Evolutionary conservation across 192 early-diverging fungal genomes (phyloP), one percentile per base, ranked within the genome.

Genomic region (Backusella circina): DNA sequence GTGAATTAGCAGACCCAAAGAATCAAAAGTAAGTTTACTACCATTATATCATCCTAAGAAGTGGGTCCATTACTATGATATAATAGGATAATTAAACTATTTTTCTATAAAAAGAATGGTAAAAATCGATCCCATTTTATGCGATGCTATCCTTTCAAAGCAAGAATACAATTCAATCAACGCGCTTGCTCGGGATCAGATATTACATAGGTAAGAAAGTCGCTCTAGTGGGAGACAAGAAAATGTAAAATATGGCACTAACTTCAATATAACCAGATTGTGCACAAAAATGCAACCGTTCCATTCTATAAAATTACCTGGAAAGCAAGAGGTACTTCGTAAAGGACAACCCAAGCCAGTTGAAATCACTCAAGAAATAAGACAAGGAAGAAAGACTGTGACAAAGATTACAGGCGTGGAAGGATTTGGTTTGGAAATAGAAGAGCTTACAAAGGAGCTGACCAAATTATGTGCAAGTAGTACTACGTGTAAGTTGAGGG

Each of bases 341-440:
- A 81, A 83, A 21, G 84, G 76, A 15, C 38, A 26, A 33, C 73
- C 83, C 15, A 76, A 76, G 5, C 67, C 68, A 9, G 47, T 84
- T 13, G 71, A 83, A 28, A 84, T 95, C 13, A 78, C 76, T 0
- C 82, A 91, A 35, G 90, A 92, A 77, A 82, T 80, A 23, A 78
- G 91, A 15, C 86, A 86, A 41, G 91, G 90, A 32, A 83, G 89
- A 38, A 93, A 93, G 74, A 82, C 84, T 10, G 85, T 91, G 10
- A 95, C 92, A n/a, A 83, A 82, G 39, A 78, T 95, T 5, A 79
- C 79, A 3, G 91, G 90, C 13, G 68, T 92, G 2, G 93, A 95
- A 77, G 37, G 78, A 1, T 95, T 84, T 75, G 75, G 83, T 28
- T 84, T 95, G 21, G 82, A 90, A 71, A 84, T 92, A 3, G 90